phyloP scores from a whole-genome alignment of 768 basidiomycete genomes.

The Agrocybe chaxingu region DNA sequence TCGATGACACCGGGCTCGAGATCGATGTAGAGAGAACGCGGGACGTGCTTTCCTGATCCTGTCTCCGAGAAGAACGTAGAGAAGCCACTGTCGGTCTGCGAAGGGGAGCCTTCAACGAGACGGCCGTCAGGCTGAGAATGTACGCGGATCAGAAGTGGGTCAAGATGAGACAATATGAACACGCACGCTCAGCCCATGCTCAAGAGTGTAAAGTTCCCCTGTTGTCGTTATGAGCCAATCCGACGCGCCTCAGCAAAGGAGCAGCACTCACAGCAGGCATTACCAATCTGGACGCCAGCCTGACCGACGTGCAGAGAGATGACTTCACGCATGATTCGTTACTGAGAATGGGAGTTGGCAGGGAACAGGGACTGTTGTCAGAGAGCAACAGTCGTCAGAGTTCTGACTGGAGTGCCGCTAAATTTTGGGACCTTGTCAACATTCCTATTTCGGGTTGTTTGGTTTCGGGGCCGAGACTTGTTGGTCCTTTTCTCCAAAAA shows the following conservation, averaged over 20 bases:
- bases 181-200: slow-evolving; percentile 93
- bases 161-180: slow-evolving; percentile 1
- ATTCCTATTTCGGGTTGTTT: slow-evolving; percentile 28
- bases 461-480: slow-evolving; percentile 7
- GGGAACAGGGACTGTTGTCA: slow-evolving; percentile 23
- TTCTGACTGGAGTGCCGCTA: slow-evolving; percentile 22
- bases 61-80: slow-evolving; percentile 98
- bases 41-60: slow-evolving; percentile 91
- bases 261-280: slow-evolving; percentile 83
- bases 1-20: slow-evolving; percentile 95
- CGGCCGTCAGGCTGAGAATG: slow-evolving; percentile 83
- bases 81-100: slow-evolving; percentile 79
- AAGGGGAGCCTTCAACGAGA: slow-evolving; percentile 66
- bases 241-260: slow-evolving; percentile 6
- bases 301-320: slow-evolving; percentile 97
- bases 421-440: slow-evolving; percentile 21
- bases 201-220: slow-evolving; percentile 98
- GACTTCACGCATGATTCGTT: slow-evolving; percentile 77
- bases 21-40: slow-evolving; percentile 94
- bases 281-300: slow-evolving; percentile 92
- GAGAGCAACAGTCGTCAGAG: slow-evolving; percentile 26
- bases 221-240: slow-evolving; percentile 11
- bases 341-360: slow-evolving; percentile 6
- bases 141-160: slow-evolving; percentile 12
- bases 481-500: slow-evolving; percentile 7